These are phyloP conservation scores for Colletotrichum lini DNA, from an alignment of 2,329 filamentous ascomycete species.

Conservation along the genomic window DNA sequence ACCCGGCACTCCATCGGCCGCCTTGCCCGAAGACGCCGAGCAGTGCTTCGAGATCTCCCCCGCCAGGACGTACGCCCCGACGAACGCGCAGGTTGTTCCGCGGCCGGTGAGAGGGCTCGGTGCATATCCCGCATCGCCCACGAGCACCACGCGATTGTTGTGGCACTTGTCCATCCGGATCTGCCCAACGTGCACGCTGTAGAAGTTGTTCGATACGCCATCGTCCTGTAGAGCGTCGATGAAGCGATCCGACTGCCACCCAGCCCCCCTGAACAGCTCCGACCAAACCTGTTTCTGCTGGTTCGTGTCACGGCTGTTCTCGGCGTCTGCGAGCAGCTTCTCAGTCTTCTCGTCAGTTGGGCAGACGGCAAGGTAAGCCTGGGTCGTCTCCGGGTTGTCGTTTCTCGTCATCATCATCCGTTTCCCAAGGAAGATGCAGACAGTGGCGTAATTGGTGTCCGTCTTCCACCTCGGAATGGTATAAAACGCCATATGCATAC, in stretches of 20 bases:
- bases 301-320: slow-evolving; percentile 34
- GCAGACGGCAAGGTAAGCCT: slow-evolving; percentile 33
- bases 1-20: slow-evolving; percentile 43
- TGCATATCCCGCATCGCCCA: slow-evolving; percentile 69
- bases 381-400: slow-evolving; percentile 39
- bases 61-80: slow-evolving; percentile 69
- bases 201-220: slow-evolving; percentile 62
- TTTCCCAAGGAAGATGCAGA: slow-evolving; percentile 23
- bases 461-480: slow-evolving; percentile 47
- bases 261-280: slow-evolving; percentile 49
- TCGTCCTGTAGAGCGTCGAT: slow-evolving; percentile 48
- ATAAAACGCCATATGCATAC: slow-evolving; percentile 52
- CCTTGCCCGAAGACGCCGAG: slow-evolving; percentile 5
- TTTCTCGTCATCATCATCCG: slow-evolving; percentile 25
- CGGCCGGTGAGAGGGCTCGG: slow-evolving; percentile 64
- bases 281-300: slow-evolving; percentile 50
- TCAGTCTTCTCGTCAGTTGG: slow-evolving; percentile 25
- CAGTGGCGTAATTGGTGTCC: slow-evolving; percentile 41
- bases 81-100: slow-evolving; percentile 64
- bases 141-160: slow-evolving; percentile 61
- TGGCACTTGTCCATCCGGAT: slow-evolving; percentile 62
- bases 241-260: slow-evolving; percentile 62
- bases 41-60: slow-evolving; percentile 61
- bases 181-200: slow-evolving; percentile 59
- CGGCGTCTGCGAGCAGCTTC: slow-evolving; percentile 11